Conservation (phyloP, 805 yeast genomes). For the Zygoascus biomembranicola region DNA sequence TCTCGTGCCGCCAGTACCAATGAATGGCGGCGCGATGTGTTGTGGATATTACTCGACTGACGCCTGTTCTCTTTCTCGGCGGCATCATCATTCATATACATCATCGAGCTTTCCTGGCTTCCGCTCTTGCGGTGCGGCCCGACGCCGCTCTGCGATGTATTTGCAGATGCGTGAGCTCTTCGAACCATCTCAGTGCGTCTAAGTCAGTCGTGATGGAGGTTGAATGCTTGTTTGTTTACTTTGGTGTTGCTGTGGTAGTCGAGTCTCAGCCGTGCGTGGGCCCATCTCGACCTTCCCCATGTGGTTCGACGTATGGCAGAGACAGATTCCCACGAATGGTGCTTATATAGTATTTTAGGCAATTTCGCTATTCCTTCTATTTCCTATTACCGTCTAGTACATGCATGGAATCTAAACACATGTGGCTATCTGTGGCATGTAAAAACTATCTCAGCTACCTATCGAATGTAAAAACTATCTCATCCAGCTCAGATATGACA, state of each 20-base stretch:
- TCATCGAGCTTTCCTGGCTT: conserved; percentile 4
- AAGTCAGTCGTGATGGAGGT: neutral
- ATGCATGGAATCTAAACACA: no score
- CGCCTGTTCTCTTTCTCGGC: conserved; percentile 21
- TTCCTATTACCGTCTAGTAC: no score
- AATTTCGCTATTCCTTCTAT: no score
- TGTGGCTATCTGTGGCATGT: no score
- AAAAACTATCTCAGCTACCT: no score
- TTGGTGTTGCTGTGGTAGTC: neutral
- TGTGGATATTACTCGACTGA: conserved; percentile 5
- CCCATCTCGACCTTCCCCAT: no score
- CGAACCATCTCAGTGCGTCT: neutral
- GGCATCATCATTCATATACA: conserved; percentile 21
- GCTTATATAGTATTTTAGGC: no score
- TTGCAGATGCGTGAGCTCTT: neutral
- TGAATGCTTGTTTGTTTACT: neutral
- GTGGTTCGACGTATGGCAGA: no score
- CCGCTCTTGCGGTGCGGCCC: neutral
- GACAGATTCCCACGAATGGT: no score
- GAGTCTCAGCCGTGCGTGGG: neutral
- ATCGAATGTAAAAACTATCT: no score
- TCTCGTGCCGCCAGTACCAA: conserved; percentile 15
- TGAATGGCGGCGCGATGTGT: conserved; percentile 8
- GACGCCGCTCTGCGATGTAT: neutral
- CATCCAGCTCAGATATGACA: neutral